These are phyloP conservation scores for Dichomitus squalens DNA, from an alignment of 1,284 basidiomycete genomes.

Conservation along the genomic window DNA sequence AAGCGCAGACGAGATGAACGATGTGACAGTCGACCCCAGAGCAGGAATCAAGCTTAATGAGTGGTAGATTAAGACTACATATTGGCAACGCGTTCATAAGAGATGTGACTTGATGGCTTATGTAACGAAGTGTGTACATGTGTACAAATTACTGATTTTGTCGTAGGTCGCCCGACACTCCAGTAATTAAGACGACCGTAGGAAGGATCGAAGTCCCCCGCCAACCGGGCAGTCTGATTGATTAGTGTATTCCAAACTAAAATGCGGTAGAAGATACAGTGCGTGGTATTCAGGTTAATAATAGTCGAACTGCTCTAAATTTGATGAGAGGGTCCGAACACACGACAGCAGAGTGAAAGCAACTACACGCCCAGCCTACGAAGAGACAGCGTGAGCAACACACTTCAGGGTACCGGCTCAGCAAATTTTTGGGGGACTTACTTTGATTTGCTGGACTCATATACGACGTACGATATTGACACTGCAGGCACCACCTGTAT, in stretches of 20 bases:
- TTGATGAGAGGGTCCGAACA: conserved; percentile 22
- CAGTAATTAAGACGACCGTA: neutral
- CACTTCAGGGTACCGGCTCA: neutral
- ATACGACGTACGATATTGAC: conserved; percentile 93
- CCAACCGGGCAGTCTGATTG: neutral
- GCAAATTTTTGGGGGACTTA: conserved; percentile 35
- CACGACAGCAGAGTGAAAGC: conserved; percentile 26
- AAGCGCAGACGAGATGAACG: neutral
- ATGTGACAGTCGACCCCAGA: neutral
- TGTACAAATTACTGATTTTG: conserved; percentile 2
- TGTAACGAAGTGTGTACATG: conserved; percentile 20
- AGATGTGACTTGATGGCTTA: conserved; percentile 4
- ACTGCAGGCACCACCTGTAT: conserved; percentile 88
- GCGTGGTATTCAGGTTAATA: conserved; percentile 15
- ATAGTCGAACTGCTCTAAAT: conserved; percentile 15
- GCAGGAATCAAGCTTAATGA: too few species aligned
- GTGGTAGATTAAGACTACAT: too few species aligned
- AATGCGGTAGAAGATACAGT: conserved; percentile 28
- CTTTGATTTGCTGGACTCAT: conserved; percentile 81
- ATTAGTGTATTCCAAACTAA: conserved; percentile 23
- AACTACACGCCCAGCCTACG: conserved; percentile 50
- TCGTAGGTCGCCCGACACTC: neutral
- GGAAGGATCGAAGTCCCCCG: too few species aligned
- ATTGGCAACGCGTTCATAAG: too few species aligned
- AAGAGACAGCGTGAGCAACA: conserved; percentile 7